phyloP scores from a whole-genome alignment of 2,329 filamentous ascomycete species.

The Fragosphaeria purpurea region DNA sequence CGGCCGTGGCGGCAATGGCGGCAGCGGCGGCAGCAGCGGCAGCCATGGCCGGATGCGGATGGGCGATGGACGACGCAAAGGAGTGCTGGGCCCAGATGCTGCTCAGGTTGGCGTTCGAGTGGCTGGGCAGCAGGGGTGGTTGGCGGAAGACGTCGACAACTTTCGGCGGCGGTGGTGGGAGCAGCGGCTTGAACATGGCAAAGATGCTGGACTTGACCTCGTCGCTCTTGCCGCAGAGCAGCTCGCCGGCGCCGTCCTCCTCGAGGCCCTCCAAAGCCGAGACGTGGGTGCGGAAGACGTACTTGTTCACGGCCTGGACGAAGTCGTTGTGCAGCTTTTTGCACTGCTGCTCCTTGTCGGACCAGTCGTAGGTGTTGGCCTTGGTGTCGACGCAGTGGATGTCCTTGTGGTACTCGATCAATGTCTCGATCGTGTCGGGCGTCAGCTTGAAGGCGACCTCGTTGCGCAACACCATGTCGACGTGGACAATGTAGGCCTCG shows the following conservation, averaged over 20 bases:
- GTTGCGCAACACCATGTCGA: slow-evolving; percentile 96
- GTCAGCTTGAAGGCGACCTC: slow-evolving; percentile 98
- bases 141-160: slow-evolving; percentile 84
- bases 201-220: slow-evolving; percentile 85
- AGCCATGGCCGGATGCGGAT: slow-evolving; percentile 28
- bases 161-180: slow-evolving; percentile 76
- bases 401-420: slow-evolving; percentile 94
- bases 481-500: slow-evolving; percentile 96
- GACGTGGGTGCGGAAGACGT: slow-evolving; percentile 84
- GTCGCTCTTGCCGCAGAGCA: slow-evolving; percentile 82
- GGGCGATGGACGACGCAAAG: slow-evolving; percentile 14
- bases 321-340: slow-evolving; percentile 98
- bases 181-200: slow-evolving; percentile 75
- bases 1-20: slow-evolving; percentile 11
- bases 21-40: slow-evolving; percentile 23
- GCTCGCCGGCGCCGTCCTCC: slow-evolving; percentile 89
- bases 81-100: slow-evolving; percentile 68
- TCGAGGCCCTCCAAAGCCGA: slow-evolving; percentile 89
- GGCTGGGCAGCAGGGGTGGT: slow-evolving; percentile 71
- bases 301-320: slow-evolving; percentile 92
- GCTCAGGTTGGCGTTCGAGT: slow-evolving; percentile 56
- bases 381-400: slow-evolving; percentile 86
- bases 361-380: slow-evolving; percentile 86
- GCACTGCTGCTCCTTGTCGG: slow-evolving; percentile 89
- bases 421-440: slow-evolving; percentile 80